phyloP scores from a whole-genome alignment of 495 filamentous ascomycete species.

The Trichoderma asperelloides region DNA sequence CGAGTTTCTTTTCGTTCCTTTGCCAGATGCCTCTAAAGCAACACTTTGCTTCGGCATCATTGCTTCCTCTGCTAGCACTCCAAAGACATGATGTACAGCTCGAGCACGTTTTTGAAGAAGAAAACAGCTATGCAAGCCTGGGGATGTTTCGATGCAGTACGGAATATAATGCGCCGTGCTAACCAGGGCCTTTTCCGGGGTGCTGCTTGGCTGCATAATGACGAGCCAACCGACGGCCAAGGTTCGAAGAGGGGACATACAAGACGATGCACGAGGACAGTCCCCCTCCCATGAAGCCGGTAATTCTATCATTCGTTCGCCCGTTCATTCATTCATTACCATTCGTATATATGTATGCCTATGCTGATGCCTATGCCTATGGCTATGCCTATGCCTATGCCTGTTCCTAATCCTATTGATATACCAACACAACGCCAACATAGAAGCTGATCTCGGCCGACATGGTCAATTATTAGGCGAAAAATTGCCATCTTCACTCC shows the following conservation, averaged over 20 bases:
- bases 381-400: background rate
- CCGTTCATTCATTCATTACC: background rate
- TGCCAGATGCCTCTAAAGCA: background rate
- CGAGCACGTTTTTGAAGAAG: too few relatives aligned
- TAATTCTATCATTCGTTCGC: background rate
- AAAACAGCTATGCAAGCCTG: too few relatives aligned
- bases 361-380: background rate
- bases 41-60: background rate
- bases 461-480: conserved; percentile 1
- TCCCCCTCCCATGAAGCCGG: background rate
- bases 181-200: background rate
- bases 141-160: background rate
- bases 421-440: background rate
- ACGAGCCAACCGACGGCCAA: background rate
- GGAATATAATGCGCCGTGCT: background rate
- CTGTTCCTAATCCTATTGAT: background rate
- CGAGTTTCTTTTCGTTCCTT: background rate
- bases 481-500: background rate
- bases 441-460: conserved; percentile 1
- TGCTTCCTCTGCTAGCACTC: background rate
- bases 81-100: background rate
- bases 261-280: background rate
- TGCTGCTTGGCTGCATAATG: background rate
- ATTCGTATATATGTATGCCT: background rate
- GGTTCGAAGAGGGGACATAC: background rate